Conservation (phyloP, 345 rosid genomes). For the Limnanthes douglasii region DNA sequence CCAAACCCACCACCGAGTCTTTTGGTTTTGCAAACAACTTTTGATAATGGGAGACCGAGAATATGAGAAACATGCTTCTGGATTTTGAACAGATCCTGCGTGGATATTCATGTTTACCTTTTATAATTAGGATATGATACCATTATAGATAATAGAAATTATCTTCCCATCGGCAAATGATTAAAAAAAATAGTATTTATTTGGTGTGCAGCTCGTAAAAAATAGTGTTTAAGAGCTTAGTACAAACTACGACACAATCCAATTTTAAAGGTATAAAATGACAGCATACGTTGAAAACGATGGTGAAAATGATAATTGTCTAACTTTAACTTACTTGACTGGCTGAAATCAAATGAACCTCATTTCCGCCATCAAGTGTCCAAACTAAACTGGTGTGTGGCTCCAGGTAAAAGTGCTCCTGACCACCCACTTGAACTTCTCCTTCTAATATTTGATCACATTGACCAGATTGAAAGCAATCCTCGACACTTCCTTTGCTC, state of each 20-base stretch:
- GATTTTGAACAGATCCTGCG: slow-evolving; percentile 91
- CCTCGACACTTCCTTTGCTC: slow-evolving; percentile 77
- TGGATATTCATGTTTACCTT: no score
- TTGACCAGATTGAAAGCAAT: slow-evolving; percentile 54
- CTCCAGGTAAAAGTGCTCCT: slow-evolving; percentile 94
- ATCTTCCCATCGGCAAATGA: no score
- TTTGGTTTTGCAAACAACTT: slow-evolving; percentile 89
- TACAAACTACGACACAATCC: no score
- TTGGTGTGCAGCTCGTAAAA: no score
- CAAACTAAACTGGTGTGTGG: slow-evolving; percentile 80
- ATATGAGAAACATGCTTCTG: slow-evolving; percentile 77
- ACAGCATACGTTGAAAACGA: no score
- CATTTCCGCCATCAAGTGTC: slow-evolving; percentile 78
- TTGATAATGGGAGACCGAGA: slow-evolving; percentile 88
- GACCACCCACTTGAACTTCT: slow-evolving; percentile 89
- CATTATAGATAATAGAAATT: no score
- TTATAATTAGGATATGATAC: no score
- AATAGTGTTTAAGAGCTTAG: no score
- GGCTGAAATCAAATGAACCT: slow-evolving; percentile 89
- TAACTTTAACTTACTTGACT: slow-evolving; percentile 94
- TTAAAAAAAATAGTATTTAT: no score
- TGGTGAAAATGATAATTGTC: no score
- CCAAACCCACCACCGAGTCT: slow-evolving; percentile 97
- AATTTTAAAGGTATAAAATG: no score
- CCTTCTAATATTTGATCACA: slow-evolving; percentile 73